These are phyloP conservation scores for Salicornia ramosissima DNA, from an alignment of 148 eudicot species.

Conservation along the genomic window DNA sequence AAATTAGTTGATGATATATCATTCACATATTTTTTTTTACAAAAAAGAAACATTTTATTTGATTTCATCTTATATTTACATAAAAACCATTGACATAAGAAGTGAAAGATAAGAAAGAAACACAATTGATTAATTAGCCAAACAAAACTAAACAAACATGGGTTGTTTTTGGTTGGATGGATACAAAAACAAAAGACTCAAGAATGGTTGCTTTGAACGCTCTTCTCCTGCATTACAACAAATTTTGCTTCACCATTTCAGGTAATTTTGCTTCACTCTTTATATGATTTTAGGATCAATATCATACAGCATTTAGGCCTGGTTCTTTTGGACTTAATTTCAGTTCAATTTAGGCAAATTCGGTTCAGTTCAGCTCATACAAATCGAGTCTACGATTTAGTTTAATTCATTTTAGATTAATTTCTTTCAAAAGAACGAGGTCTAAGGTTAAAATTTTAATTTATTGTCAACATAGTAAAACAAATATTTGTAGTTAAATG, in stretches of 20 bases:
- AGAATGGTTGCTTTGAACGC: constrained; percentile 26
- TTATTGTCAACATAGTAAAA: too few species aligned
- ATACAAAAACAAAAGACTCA: constrained; percentile 3
- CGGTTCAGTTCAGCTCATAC: too few species aligned
- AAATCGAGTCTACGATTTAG: too few species aligned
- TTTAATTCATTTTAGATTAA: too few species aligned
- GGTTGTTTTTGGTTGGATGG: constrained; percentile 28
- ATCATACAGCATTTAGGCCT: too few species aligned
- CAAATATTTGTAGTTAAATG: too few species aligned
- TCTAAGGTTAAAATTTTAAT: too few species aligned
- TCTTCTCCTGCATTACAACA: constrained; percentile 34
- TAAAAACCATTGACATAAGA: neutral
- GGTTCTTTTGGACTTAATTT: too few species aligned
- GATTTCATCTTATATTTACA: constrained; percentile 10
- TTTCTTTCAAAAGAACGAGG: too few species aligned
- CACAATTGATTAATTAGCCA: neutral
- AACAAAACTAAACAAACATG: constrained; percentile 6
- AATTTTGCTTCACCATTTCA: constrained; percentile 25
- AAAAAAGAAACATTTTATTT: constrained; percentile 6
- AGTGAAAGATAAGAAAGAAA: neutral
- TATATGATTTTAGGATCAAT: too few species aligned
- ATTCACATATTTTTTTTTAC: neutral
- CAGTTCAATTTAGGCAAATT: too few species aligned
- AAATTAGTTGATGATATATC: constrained; percentile 28
- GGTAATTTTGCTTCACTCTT: too few species aligned